phyloP scores from a whole-genome alignment of 768 basidiomycete genomes.

The Pulveroboletus sp. region DNA sequence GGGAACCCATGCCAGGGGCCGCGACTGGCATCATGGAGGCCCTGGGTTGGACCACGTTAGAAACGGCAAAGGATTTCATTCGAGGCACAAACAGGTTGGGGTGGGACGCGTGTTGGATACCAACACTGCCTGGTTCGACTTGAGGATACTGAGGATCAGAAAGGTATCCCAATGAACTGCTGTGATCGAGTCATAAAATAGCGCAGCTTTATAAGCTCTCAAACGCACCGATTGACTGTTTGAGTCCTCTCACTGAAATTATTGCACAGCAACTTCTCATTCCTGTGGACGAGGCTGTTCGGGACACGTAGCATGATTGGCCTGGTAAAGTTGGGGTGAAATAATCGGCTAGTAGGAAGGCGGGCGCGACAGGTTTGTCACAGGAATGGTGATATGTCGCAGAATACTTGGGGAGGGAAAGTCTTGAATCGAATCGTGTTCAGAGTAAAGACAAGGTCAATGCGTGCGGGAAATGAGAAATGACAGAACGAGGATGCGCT shows the following conservation, averaged over 20 bases:
- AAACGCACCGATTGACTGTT: slow-evolving; percentile 11
- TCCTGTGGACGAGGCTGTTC: slow-evolving; percentile 23
- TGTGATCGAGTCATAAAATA: slow-evolving; percentile 9
- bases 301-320: slow-evolving; percentile 1
- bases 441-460: neutral
- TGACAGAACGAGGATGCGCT: neutral
- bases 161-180: neutral
- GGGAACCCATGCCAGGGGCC: neutral
- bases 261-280: slow-evolving; percentile 14
- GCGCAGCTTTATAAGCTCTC: slow-evolving; percentile 11
- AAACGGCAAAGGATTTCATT: neutral
- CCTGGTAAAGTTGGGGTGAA: neutral
- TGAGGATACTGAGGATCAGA: neutral
- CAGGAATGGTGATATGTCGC: neutral
- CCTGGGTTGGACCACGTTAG: slow-evolving; percentile 11
- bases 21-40: neutral
- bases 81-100: slow-evolving; percentile 8
- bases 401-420: neutral
- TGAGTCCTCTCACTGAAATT: slow-evolving; percentile 1
- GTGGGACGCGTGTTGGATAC: neutral
- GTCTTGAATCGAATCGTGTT: neutral
- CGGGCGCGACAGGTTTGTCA: neutral
- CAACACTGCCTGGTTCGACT: neutral
- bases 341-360: neutral
- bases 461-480: neutral